Evolutionary conservation across 164 flowering plant genomes (phyloP).

Genomic region (Echeveria elegans): DNA sequence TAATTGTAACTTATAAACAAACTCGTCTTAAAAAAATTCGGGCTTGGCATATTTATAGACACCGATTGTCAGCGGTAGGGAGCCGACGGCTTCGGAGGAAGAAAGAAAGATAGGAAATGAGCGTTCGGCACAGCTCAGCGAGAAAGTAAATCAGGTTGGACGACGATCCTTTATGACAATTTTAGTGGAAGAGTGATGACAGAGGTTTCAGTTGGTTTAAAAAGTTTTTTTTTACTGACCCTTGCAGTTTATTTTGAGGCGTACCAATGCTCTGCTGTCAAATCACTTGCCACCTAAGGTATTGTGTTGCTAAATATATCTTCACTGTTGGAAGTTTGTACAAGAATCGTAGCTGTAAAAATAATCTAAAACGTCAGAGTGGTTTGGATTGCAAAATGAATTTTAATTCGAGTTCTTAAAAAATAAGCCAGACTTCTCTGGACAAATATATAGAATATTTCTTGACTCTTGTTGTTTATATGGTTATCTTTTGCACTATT

Average conservation of each 20-base stretch:
- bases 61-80: slow-evolving; percentile 90
- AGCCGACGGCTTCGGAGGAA: slow-evolving; percentile 74
- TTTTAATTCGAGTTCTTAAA: neutral
- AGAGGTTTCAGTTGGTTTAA: neutral
- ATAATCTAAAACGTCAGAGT: neutral
- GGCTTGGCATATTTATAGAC: slow-evolving; percentile 26
- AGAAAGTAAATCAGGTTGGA: slow-evolving; percentile 88
- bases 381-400: neutral
- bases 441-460: neutral
- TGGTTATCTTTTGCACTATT: neutral
- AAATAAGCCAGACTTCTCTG: neutral
- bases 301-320: slow-evolving; percentile 9
- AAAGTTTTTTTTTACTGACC: neutral
- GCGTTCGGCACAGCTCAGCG: slow-evolving; percentile 81
- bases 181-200: neutral
- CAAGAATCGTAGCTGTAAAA: neutral
- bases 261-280: slow-evolving; percentile 87
- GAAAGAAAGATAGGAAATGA: slow-evolving; percentile 65
- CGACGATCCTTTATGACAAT: neutral
- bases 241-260: slow-evolving; percentile 84
- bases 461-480: neutral
- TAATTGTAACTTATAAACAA: neutral
- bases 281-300: slow-evolving; percentile 99
- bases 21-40: neutral
- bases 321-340: neutral